Evolutionary conservation across 805 yeast species (phyloP).

Genomic region (Candida ficus): DNA sequence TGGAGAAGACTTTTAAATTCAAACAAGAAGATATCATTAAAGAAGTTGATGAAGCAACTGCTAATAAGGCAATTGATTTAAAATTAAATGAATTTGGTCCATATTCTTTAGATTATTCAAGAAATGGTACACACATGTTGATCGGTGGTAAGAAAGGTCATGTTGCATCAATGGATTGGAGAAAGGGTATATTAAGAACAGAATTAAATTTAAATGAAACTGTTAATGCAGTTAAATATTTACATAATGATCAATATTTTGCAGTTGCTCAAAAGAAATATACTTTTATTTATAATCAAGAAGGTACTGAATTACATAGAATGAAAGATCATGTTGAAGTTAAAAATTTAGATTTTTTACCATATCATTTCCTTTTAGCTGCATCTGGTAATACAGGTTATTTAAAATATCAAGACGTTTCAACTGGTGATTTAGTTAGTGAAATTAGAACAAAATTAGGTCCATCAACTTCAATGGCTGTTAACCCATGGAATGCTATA

Average conservation of each 20-base stretch:
- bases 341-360: slow-evolving; percentile 78
- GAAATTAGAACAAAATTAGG: slow-evolving; percentile 87
- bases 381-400: slow-evolving; percentile 89
- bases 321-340: slow-evolving; percentile 86
- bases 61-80: slow-evolving; percentile 69
- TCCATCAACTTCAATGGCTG: slow-evolving; percentile 82
- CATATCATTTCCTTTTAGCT: slow-evolving; percentile 84
- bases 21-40: slow-evolving; percentile 72
- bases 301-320: slow-evolving; percentile 89
- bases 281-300: slow-evolving; percentile 84
- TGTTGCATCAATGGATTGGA: slow-evolving; percentile 94
- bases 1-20: slow-evolving; percentile 88
- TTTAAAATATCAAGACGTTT: slow-evolving; percentile 89
- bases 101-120: slow-evolving; percentile 70
- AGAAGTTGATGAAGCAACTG: slow-evolving; percentile 73
- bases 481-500: slow-evolving; percentile 94
- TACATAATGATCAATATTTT: slow-evolving; percentile 88
- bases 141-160: slow-evolving; percentile 92
- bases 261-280: slow-evolving; percentile 97
- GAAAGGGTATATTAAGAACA: slow-evolving; percentile 72
- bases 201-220: slow-evolving; percentile 88
- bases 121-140: slow-evolving; percentile 82
- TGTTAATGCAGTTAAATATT: slow-evolving; percentile 80
- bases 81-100: slow-evolving; percentile 81
- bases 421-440: slow-evolving; percentile 82